Percentiles rank a stretch among this genome's conserved stretches.
phyloP scores from a whole-genome alignment of 306 rosid species.

The Sechiopsis laciniata region DNA sequence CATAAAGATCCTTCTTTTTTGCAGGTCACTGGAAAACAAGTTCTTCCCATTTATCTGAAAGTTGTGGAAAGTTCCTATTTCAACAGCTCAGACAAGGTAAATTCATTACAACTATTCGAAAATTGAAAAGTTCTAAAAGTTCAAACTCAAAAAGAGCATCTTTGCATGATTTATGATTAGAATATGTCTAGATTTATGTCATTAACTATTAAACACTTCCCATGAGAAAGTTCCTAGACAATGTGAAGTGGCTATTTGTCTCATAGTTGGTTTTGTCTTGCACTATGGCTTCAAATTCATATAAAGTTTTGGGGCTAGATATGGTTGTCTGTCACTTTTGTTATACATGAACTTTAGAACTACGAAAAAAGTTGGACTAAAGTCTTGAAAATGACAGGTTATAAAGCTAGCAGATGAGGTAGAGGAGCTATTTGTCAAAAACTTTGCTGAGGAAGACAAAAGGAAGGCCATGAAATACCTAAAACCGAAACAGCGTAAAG shows the following conservation, averaged over 20 bases:
- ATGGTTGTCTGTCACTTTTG: conserved; percentile 50
- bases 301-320: conserved; percentile 31
- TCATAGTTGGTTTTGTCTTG: conserved; percentile 35
- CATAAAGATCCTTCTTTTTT: conserved; percentile 15
- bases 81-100: conserved; percentile 94
- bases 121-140: conserved; percentile 1
- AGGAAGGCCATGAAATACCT: conserved; percentile 97
- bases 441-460: conserved; percentile 62
- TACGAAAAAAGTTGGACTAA: not conserved
- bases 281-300: conserved; percentile 32
- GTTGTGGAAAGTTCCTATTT: conserved; percentile 91
- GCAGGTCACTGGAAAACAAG: conserved; percentile 82
- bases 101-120: conserved; percentile 11
- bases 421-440: conserved; percentile 68
- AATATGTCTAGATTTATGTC: conserved; percentile 46
- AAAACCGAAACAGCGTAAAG: conserved; percentile 67
- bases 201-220: conserved; percentile 33
- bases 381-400: conserved; percentile 51
- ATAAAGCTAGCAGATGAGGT: conserved; percentile 65
- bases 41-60: conserved; percentile 83
- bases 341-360: conserved; percentile 17
- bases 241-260: conserved; percentile 56
- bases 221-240: conserved; percentile 49
- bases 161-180: conserved; percentile 30
- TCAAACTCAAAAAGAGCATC: conserved; percentile 24